Base-by-base conservation (phyloP, 2,329 filamentous ascomycete species). In the Ambrosiella xylebori region DNA sequence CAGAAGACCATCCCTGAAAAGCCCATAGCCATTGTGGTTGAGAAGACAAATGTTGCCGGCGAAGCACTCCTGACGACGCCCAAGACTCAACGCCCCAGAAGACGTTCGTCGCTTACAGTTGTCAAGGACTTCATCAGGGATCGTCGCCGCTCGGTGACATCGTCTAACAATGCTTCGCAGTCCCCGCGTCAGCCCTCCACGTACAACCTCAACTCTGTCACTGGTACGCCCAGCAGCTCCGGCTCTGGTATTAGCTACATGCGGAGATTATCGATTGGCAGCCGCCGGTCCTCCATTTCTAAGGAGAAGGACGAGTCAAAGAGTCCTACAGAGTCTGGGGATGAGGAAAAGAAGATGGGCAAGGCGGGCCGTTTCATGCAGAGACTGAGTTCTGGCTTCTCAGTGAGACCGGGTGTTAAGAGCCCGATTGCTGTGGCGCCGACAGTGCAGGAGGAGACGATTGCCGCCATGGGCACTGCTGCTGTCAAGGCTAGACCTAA, bases 251-350 rank as follows among this genome's bases (percentile, higher is more conserved):
- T 8, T 15, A 17, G 44, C 44, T 77, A 71, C 74, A 77, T 67
- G 65, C 80, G 68, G 64, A 87, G 73, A 68, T 75, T 73, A 71
- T 93, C 75, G 71, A 86, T 77, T 71, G 85, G 73, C 70, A 86
- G 73, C 66, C 76, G 70, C 54, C 74, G 68, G 62, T 81, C 79
- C 3, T 78, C 77, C 1, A 67, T 75, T 27, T 76, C 71, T 62
- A 72, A 71, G 47, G 76, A 77, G 12, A 63, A 63, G 50, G 58
- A 59, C 19, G 75, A 78, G 54, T 65, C 67, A n/a, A 52, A 54
- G 40, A 57, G 47, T 12, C 58, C 49, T 2, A 57, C 58, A 0
- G n/a, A 37, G 12, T 45, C 38, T 9, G 49, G 54, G 13, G 76
- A 79, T 15, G 71, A 67, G 1, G 74, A 77, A 59, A 73, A 73